Evolutionary conservation across 2,329 filamentous ascomycete species (phyloP).

Genomic region (Sarocladium oryzae): DNA sequence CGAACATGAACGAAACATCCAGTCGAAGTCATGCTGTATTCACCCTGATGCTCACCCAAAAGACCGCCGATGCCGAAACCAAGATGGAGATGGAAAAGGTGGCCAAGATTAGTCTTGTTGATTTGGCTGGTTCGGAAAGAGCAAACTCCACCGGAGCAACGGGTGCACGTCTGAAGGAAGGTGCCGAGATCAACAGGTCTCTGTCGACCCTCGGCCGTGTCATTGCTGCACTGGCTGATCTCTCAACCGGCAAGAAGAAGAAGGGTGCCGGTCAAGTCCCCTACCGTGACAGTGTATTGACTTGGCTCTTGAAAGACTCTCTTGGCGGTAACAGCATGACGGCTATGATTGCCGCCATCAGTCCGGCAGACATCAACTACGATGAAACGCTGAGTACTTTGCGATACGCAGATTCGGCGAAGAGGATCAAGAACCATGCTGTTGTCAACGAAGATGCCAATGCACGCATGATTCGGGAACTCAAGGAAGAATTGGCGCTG

Average conservation of each 20-base stretch:
- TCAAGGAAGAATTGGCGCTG: constrained; percentile 88
- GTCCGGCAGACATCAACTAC: constrained; percentile 97
- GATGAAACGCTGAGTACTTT: constrained; percentile 95
- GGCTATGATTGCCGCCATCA: constrained; percentile 98
- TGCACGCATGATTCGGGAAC: constrained; percentile 94
- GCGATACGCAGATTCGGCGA: constrained; percentile 93
- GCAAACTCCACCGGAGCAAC: constrained; percentile 96
- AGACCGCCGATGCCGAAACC: constrained; percentile 82
- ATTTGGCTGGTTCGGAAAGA: constrained; percentile 95
- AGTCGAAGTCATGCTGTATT: constrained; percentile 98
- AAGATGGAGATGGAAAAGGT: constrained; percentile 98
- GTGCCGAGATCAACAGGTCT: constrained; percentile 96
- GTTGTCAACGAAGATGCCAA: constrained; percentile 99
- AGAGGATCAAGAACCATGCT: constrained; percentile 99
- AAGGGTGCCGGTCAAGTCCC: constrained; percentile 69
- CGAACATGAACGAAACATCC: constrained; percentile 99
- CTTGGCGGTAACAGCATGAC: constrained; percentile 98
- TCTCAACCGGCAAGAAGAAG: constrained; percentile 77
- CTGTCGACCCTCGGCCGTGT: constrained; percentile 94
- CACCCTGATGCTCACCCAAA: constrained; percentile 91
- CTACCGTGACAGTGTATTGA: constrained; percentile 93
- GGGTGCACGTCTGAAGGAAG: constrained; percentile 89
- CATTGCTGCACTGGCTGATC: constrained; percentile 88
- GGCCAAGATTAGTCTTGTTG: constrained; percentile 94
- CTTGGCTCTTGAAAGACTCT: constrained; percentile 95